A percentile compares a stretch with the other conserved stretches of the same genome.
phyloP scores from a whole-genome alignment of 192 early-diverging fungal genomes.

The Coemansia sp. region DNA sequence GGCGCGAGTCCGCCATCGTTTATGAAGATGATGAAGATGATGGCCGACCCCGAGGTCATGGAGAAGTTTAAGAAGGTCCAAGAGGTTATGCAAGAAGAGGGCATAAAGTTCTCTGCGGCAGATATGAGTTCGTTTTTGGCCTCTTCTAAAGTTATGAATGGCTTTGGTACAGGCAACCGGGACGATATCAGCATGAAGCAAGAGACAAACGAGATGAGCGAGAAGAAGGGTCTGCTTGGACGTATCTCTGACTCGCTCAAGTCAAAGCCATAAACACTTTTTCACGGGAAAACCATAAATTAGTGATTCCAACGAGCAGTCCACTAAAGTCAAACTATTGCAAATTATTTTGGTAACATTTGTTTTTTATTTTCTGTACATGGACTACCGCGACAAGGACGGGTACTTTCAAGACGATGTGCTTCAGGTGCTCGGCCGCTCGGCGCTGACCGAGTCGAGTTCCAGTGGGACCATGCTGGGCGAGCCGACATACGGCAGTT shows the following conservation, averaged over 20 bases:
- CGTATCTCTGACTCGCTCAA: constrained; percentile 22
- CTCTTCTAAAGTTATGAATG: neutral
- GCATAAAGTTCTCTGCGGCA: constrained; percentile 28
- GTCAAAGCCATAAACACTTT: constrained; percentile 6
- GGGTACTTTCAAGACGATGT: constrained; percentile 52
- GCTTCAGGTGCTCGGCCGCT: constrained; percentile 41
- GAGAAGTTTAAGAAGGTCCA: constrained; percentile 17
- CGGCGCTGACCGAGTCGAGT: constrained; percentile 11
- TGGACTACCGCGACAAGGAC: constrained; percentile 47
- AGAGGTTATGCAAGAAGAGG: constrained; percentile 31
- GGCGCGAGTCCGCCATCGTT: constrained; percentile 27
- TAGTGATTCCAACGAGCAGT: no score
- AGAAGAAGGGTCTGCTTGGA: constrained; percentile 17
- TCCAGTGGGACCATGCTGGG: neutral
- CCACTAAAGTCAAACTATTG: no score
- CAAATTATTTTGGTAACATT: no score
- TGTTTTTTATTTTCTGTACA: constrained; percentile 1
- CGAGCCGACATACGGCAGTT: constrained; percentile 16
- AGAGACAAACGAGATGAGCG: neutral
- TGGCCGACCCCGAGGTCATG: constrained; percentile 30
- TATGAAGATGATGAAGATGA: constrained; percentile 42
- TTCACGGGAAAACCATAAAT: neutral
- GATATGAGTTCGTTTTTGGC: constrained; percentile 29
- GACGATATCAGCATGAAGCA: constrained; percentile 1
- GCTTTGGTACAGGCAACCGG: neutral